Percentiles rank a stretch among this genome's conserved stretches.
phyloP scores from a whole-genome alignment of 805 yeast genomes.

The Candida boleticola region DNA sequence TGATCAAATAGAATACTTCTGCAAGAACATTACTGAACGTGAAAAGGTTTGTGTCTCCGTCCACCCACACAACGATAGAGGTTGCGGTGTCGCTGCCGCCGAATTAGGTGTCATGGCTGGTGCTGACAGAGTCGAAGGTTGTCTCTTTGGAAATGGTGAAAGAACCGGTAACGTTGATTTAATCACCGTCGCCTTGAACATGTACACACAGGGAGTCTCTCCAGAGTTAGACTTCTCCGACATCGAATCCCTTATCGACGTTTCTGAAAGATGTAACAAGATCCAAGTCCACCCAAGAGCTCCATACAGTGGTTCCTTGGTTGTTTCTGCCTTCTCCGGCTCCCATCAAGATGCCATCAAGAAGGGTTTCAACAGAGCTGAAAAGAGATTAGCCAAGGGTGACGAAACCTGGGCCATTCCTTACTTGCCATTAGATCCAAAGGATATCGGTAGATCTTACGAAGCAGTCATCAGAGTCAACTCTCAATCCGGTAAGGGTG shows the following conservation, averaged over 20 bases:
- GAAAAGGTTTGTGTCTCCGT: slow-evolving; percentile 71
- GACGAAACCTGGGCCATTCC: slow-evolving; percentile 67
- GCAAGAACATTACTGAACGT: slow-evolving; percentile 59
- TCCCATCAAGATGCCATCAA: slow-evolving; percentile 90
- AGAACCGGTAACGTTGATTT: slow-evolving; percentile 85
- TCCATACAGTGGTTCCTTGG: slow-evolving; percentile 80
- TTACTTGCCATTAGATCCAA: slow-evolving; percentile 80
- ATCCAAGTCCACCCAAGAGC: slow-evolving; percentile 77
- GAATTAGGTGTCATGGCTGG: slow-evolving; percentile 82
- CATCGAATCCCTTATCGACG: slow-evolving; percentile 60
- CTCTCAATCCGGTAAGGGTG: slow-evolving; percentile 87
- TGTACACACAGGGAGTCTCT: slow-evolving; percentile 74
- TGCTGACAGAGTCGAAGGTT: slow-evolving; percentile 86
- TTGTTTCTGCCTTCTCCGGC: slow-evolving; percentile 80
- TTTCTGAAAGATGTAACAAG: slow-evolving; percentile 77
- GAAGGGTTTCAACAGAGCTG: slow-evolving; percentile 64
- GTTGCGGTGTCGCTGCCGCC: slow-evolving; percentile 87
- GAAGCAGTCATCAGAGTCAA: slow-evolving; percentile 90
- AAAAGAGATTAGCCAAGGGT: slow-evolving; percentile 34
- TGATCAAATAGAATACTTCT: slow-evolving; percentile 77
- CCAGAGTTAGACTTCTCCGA: slow-evolving; percentile 74
- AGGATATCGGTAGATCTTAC: slow-evolving; percentile 83
- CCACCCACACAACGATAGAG: slow-evolving; percentile 84
- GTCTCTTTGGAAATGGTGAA: slow-evolving; percentile 83
- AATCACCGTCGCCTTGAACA: slow-evolving; percentile 72